phyloP scores from a whole-genome alignment of 2,329 filamentous ascomycete species.

The Microascus cirrosus region DNA sequence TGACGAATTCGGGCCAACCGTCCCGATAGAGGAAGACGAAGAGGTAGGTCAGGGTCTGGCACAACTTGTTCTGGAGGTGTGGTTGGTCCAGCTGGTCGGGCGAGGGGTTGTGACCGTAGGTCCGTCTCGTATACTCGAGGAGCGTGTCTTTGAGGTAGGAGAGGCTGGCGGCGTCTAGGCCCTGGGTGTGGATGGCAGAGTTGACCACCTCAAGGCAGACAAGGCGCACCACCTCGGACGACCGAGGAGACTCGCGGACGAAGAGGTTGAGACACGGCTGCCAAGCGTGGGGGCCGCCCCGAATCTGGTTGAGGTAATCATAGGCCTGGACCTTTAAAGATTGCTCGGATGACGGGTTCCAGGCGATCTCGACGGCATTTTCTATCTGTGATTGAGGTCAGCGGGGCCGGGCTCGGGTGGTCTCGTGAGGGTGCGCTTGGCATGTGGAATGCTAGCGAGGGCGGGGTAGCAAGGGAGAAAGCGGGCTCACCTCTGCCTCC shows the following conservation, averaged over 20 bases:
- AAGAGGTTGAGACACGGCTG: conserved; percentile 83
- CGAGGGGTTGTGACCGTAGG: conserved; percentile 52
- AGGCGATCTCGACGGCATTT: conserved; percentile 91
- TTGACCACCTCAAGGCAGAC: conserved; percentile 90
- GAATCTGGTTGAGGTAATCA: conserved; percentile 67
- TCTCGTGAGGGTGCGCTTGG: background rate
- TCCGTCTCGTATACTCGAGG: conserved; percentile 67
- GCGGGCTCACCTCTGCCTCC: conserved; percentile 5
- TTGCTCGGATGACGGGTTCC: conserved; percentile 66
- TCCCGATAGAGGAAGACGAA: conserved; percentile 80
- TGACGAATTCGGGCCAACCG: conserved; percentile 82
- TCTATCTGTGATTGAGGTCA: conserved; percentile 51
- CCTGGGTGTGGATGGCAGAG: conserved; percentile 72
- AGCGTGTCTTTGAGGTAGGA: conserved; percentile 69
- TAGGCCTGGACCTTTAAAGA: conserved; percentile 72
- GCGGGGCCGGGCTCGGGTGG: background rate
- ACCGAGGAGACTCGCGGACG: conserved; percentile 55
- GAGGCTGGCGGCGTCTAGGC: conserved; percentile 63
- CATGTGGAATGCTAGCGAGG: background rate
- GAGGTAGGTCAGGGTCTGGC: conserved; percentile 88
- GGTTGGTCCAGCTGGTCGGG: conserved; percentile 55
- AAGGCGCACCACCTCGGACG: conserved; percentile 76
- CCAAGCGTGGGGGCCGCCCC: conserved; percentile 76
- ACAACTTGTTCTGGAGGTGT: conserved; percentile 89
- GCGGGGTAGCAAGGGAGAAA: background rate